Percentiles rank a stretch among this genome's conserved stretches.
These are phyloP conservation scores for Pneumocystis canis DNA, from an alignment of 1,139 yeast species.

Conservation along the genomic window DNA sequence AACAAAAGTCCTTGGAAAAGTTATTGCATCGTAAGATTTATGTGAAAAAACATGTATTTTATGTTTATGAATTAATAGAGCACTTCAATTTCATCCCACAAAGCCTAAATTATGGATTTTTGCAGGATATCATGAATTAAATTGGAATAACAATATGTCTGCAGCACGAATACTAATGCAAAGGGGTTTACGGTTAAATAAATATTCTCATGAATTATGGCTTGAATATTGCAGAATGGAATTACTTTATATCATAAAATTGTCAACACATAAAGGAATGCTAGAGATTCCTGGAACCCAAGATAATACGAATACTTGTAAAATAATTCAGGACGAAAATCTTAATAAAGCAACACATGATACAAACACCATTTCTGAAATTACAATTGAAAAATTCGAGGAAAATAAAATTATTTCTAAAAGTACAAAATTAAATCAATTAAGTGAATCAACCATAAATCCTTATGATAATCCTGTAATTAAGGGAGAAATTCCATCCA, in stretches of 20 bases:
- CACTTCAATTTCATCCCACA: slow-evolving; percentile 80
- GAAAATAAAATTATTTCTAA: background rate
- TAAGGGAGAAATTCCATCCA: background rate
- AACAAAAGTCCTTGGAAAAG: slow-evolving; percentile 62
- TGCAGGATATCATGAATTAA: slow-evolving; percentile 90
- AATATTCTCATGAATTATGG: slow-evolving; percentile 65
- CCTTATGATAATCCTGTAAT: background rate
- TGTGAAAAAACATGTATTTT: background rate
- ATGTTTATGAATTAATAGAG: slow-evolving; percentile 19
- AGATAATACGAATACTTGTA: background rate
- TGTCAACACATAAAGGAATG: slow-evolving; percentile 68
- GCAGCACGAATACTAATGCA: slow-evolving; percentile 82
- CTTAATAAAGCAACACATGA: background rate
- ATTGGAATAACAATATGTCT: slow-evolving; percentile 71
- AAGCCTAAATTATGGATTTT: slow-evolving; percentile 84
- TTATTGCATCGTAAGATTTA: slow-evolving; percentile 39
- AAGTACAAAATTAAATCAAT: background rate
- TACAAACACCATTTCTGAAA: background rate
- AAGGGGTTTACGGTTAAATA: slow-evolving; percentile 69
- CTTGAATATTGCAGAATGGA: slow-evolving; percentile 76
- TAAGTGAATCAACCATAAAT: background rate
- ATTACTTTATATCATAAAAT: slow-evolving; percentile 66
- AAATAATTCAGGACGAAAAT: background rate
- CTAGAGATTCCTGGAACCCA: slow-evolving; percentile 33
- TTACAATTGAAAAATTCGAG: background rate